phyloP scores from a whole-genome alignment of 306 rosid species.

The Cucurbita maxima region DNA sequence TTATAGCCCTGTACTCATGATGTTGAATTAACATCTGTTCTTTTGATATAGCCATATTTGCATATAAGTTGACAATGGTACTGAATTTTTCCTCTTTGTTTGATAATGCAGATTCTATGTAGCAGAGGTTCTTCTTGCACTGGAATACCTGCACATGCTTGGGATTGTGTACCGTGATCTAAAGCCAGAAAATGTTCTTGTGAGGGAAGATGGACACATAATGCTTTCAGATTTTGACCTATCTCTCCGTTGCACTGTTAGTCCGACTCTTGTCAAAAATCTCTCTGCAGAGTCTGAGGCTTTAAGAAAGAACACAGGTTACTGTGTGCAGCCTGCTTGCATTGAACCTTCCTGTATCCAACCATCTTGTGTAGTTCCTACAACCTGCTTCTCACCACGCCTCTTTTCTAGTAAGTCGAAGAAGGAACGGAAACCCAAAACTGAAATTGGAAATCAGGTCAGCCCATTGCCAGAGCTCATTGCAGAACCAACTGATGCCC shows the following conservation, averaged over 20 bases:
- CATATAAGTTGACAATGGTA: background rate
- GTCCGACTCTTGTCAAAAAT: slow-evolving; percentile 75
- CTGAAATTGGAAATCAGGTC: slow-evolving; percentile 78
- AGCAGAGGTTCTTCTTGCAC: slow-evolving; percentile 77
- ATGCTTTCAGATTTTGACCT: slow-evolving; percentile 97
- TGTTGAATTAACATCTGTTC: background rate
- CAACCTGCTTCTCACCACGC: slow-evolving; percentile 87
- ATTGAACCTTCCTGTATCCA: slow-evolving; percentile 96
- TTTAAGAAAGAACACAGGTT: slow-evolving; percentile 49
- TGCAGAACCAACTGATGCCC: slow-evolving; percentile 95
- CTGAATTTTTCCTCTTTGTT: background rate
- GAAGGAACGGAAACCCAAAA: slow-evolving; percentile 71
- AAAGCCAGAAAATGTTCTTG: slow-evolving; percentile 92
- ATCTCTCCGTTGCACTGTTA: slow-evolving; percentile 82
- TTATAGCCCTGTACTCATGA: background rate
- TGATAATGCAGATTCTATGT: slow-evolving; percentile 72
- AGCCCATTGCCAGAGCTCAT: slow-evolving; percentile 87
- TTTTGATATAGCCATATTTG: background rate
- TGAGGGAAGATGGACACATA: slow-evolving; percentile 92
- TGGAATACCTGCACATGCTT: slow-evolving; percentile 97
- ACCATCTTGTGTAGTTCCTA: slow-evolving; percentile 93
- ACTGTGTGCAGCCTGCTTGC: slow-evolving; percentile 91
- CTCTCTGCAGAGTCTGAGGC: slow-evolving; percentile 55
- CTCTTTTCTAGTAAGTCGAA: slow-evolving; percentile 85
- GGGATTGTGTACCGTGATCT: slow-evolving; percentile 99